Evolutionary conservation across 495 filamentous ascomycete species (phyloP), one percentile per base, ranked within the genome.

Genomic region (Hyaloscypha bicolor): DNA sequence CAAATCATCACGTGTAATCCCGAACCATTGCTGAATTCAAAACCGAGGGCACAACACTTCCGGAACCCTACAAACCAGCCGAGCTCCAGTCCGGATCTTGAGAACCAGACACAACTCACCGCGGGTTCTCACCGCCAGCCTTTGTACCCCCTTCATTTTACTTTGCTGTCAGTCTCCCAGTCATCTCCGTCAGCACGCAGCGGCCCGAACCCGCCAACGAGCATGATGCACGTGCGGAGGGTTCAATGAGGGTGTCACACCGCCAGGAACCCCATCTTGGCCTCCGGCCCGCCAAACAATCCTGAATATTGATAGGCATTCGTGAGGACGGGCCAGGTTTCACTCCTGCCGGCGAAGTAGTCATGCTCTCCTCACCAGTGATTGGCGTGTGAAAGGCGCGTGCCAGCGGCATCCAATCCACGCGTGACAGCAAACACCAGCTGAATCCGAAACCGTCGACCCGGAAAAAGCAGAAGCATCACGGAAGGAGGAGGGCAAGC

Each of bases 191-290:
- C 65, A 67, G 59, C 65, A 62, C 65, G 65, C 58, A 31, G 37
- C 65, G 65, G 65, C 45, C 65, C 65, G 65, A 48, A 62, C 65
- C 42, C 65, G 35, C 31, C 48, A 37, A 45, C 21, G 48, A 61
- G 33, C 48, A n/a, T 42, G 9, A 55, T 55, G 59, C 59, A 67
- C 48, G 65, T 62, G 65, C 22, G 51, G 58, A 55, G 1, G 39
- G 16, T 52, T 16, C 39, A 19, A 39, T 1, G 9, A 4, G 16
- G 11, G 4, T 45, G 31, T 53, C 63, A 65, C 63, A 65, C 63
- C 63, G 63, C 63, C 52, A 57, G 62, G 62, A 56, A 64, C 52
- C 51, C 62, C 62, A 25, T 51, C 32, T 32, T 52, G 22, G 6
- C 9, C 4, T 35, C 30, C 21, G 6, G 12, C 30, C 32, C 33